These are phyloP conservation scores for Ophiocordyceps robertsii DNA, from an alignment of 2,329 filamentous ascomycete genomes.

Conservation along the genomic window DNA sequence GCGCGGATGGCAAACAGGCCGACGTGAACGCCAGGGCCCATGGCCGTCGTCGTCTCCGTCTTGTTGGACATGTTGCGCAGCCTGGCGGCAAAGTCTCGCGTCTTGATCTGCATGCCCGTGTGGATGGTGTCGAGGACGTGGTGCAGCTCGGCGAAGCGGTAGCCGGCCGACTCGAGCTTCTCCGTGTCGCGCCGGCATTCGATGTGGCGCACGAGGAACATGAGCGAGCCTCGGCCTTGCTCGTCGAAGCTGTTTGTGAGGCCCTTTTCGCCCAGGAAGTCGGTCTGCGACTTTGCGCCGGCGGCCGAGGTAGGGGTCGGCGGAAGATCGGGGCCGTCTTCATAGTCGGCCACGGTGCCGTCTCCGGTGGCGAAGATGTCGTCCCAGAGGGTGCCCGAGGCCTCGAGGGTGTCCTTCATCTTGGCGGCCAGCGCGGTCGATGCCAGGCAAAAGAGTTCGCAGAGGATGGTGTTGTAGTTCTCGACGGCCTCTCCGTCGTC, in stretches of 20 bases:
- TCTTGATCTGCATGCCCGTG: slow-evolving; percentile 60
- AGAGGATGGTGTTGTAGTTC: slow-evolving; percentile 64
- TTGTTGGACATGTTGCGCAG: slow-evolving; percentile 53
- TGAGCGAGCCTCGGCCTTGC: slow-evolving; percentile 60
- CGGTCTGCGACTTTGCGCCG: slow-evolving; percentile 2
- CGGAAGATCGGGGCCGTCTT: background rate
- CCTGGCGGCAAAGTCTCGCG: slow-evolving; percentile 42
- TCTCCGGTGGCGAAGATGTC: slow-evolving; percentile 57
- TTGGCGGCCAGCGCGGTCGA: slow-evolving; percentile 59
- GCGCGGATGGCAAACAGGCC: slow-evolving; percentile 45
- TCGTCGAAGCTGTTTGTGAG: slow-evolving; percentile 6
- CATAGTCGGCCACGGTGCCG: background rate
- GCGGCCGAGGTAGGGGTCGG: background rate
- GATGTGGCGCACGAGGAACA: slow-evolving; percentile 62
- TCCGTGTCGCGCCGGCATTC: slow-evolving; percentile 43
- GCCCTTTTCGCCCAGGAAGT: slow-evolving; percentile 28
- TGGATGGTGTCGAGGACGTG: slow-evolving; percentile 60
- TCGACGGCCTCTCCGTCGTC: slow-evolving; percentile 45
- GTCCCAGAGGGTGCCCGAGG: slow-evolving; percentile 60
- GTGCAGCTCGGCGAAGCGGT: slow-evolving; percentile 58
- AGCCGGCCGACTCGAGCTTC: slow-evolving; percentile 57
- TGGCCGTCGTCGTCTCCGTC: slow-evolving; percentile 28
- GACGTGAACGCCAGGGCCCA: slow-evolving; percentile 40
- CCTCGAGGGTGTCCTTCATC: slow-evolving; percentile 47
- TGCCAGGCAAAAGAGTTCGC: slow-evolving; percentile 72